Evolutionary conservation across 1,139 yeast species (phyloP).

Genomic region (Suzukiozyma palmioleophila): DNA sequence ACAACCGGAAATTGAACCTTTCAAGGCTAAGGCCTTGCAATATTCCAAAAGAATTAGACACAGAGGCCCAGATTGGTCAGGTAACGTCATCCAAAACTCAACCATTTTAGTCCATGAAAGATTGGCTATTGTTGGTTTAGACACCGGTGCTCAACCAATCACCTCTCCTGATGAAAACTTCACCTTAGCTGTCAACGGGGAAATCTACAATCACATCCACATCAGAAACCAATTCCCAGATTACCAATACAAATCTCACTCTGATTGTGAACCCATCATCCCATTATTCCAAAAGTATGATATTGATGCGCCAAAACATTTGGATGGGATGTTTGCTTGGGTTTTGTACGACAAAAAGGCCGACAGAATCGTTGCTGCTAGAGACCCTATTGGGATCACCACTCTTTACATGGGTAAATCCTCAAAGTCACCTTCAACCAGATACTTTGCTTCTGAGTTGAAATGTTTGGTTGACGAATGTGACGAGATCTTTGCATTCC

Average conservation of each 20-base stretch:
- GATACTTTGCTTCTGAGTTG: constrained; percentile 89
- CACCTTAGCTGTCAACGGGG: constrained; percentile 90
- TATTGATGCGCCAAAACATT: constrained; percentile 81
- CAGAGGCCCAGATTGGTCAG: constrained; percentile 99
- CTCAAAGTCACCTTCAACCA: constrained; percentile 64
- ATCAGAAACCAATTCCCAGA: constrained; percentile 70
- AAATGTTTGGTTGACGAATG: constrained; percentile 93
- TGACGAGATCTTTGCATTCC: constrained; percentile 89
- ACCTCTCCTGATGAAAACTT: constrained; percentile 71
- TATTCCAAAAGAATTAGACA: constrained; percentile 91
- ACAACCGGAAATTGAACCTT: constrained; percentile 73
- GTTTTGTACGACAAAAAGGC: constrained; percentile 77
- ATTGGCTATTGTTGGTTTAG: constrained; percentile 92
- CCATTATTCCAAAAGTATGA: constrained; percentile 87
- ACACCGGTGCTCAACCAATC: constrained; percentile 97
- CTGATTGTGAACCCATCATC: constrained; percentile 96
- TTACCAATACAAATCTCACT: constrained; percentile 77
- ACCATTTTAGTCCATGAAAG: constrained; percentile 91
- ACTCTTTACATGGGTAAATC: constrained; percentile 92
- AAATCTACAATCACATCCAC: constrained; percentile 93
- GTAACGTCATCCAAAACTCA: constrained; percentile 72
- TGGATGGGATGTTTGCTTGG: constrained; percentile 98
- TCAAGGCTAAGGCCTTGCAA: constrained; percentile 85
- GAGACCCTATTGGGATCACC: constrained; percentile 98
- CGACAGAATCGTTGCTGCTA: constrained; percentile 91